Evolutionary conservation across 805 yeast species (phyloP).

Genomic region (Candida silvatica): DNA sequence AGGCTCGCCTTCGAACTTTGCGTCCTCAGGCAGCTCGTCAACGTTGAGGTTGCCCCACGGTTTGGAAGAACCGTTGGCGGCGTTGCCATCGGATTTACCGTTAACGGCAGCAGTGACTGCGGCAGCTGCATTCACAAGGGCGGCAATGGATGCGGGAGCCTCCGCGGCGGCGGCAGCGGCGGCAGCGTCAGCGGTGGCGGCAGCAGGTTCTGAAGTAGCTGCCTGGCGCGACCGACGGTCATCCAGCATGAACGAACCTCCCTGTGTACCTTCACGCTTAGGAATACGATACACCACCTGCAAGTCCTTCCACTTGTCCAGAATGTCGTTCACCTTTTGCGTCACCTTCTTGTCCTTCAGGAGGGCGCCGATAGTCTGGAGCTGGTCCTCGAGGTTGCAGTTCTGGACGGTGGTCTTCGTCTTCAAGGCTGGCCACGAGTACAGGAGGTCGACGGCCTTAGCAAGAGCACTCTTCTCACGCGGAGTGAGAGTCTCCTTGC

Average conservation of each 20-base stretch:
- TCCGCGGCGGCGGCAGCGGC: slow-evolving; percentile 1
- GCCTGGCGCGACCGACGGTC: slow-evolving; percentile 16
- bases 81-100: not conserved
- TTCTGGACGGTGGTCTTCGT: slow-evolving; percentile 63
- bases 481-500: slow-evolving; percentile 7
- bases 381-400: slow-evolving; percentile 61
- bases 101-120: too few relatives aligned
- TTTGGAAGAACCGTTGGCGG: slow-evolving; percentile 2
- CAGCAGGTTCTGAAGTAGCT: not conserved
- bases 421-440: slow-evolving; percentile 62
- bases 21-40: slow-evolving; percentile 11
- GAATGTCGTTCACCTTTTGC: slow-evolving; percentile 32
- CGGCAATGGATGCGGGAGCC: slow-evolving; percentile 1
- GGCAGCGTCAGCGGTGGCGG: not conserved
- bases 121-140: slow-evolving; percentile 8
- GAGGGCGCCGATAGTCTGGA: slow-evolving; percentile 31
- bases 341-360: slow-evolving; percentile 21
- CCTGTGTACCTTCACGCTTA: slow-evolving; percentile 28
- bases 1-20: slow-evolving; percentile 20
- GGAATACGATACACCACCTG: slow-evolving; percentile 85
- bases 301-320: slow-evolving; percentile 63
- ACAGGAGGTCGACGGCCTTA: slow-evolving; percentile 48
- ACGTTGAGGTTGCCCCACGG: slow-evolving; percentile 14
- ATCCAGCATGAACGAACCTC: slow-evolving; percentile 9
- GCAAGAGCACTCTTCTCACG: slow-evolving; percentile 33